Evolutionary conservation across 2,329 filamentous ascomycete genomes (phyloP).

Genomic region (Scedosporium aurantiacum): DNA sequence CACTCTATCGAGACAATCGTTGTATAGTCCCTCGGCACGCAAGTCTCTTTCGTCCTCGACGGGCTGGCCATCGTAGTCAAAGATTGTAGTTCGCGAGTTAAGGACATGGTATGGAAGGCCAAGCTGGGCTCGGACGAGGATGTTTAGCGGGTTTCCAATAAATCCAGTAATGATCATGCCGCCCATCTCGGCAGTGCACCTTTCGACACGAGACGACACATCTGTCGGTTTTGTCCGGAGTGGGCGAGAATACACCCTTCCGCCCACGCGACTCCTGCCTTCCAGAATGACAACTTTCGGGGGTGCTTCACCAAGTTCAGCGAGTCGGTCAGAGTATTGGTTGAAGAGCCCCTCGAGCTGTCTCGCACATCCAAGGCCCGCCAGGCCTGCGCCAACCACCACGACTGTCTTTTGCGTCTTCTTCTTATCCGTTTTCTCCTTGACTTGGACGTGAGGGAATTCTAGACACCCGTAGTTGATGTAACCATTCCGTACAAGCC

Average conservation of each 20-base stretch:
- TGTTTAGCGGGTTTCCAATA: constrained; percentile 88
- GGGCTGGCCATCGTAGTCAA: constrained; percentile 68
- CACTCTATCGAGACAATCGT: constrained; percentile 85
- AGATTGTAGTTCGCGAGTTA: constrained; percentile 72
- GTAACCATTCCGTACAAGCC: constrained; percentile 81
- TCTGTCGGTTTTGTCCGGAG: constrained; percentile 47
- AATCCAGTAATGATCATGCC: constrained; percentile 98
- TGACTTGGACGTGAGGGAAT: constrained; percentile 39
- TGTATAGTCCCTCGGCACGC: constrained; percentile 83
- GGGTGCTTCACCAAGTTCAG: constrained; percentile 51
- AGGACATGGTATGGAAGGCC: constrained; percentile 77
- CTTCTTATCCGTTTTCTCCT: constrained; percentile 22
- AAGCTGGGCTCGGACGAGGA: constrained; percentile 82
- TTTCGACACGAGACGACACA: constrained; percentile 31
- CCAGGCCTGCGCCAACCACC: constrained; percentile 87
- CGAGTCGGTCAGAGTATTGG: constrained; percentile 63
- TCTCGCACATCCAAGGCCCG: constrained; percentile 81
- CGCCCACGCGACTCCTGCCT: constrained; percentile 76
- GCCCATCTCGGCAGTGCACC: constrained; percentile 87
- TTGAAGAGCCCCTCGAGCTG: constrained; percentile 79
- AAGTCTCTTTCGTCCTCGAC: constrained; percentile 71
- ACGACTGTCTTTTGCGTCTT: constrained; percentile 61
- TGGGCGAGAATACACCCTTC: constrained; percentile 78
- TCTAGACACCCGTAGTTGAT: constrained; percentile 94
- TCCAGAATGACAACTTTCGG: constrained; percentile 76